Base-by-base conservation (phyloP, 2,329 filamentous ascomycete species). In the Aspergillus brasiliensis region DNA sequence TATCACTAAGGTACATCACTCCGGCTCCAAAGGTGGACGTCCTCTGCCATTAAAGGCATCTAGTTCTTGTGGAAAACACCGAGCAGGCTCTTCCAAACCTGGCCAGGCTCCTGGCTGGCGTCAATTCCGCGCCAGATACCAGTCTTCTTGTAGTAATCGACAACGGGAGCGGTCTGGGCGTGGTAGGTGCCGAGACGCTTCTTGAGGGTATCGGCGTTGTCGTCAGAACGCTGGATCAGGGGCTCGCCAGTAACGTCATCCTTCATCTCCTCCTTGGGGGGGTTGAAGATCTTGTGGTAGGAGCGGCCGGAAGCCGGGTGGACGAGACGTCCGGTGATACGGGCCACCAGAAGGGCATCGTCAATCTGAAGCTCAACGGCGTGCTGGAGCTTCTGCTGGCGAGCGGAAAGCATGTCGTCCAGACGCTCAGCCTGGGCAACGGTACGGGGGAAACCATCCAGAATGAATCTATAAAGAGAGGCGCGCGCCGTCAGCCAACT, bases 281-380 rank as follows among this genome's bases (percentile, higher is more conserved):
- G 95, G 87, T 97, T 98, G 88, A 99, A 99, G 79, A 95, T 90
- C 81, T 90, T 95, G 88, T 99, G 95, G 84, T 99, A 99, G 69
- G 91, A 92, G 74, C 95, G 92, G 67, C 95, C 95, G 58, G 93
- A 97, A 55, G 94, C 94, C 60, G 94, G 94, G 85, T 99, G 95
- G 71, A 99, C 84, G 63, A 99, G 85, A 73, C 95, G 94, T 73
- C 95, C 95, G 62, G 95, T 99, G 80, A 99, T 98, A 74, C 95
- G 91, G 68, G 93, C 89, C 63, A 99, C 94, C 61, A 99, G 88
- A 60, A 99, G 89, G 44, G 86, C 86, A 77, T 98, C 95, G 79
- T 98, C 93, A 75, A 99, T 98, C 81, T 98, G 88, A 68, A 99
- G 90, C 84, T 99, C 94, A 61, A 99, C 84, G 64, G 94, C 95